Conservation (phyloP, 805 yeast genomes). For the Saccharomycopsis fermentans region DNA sequence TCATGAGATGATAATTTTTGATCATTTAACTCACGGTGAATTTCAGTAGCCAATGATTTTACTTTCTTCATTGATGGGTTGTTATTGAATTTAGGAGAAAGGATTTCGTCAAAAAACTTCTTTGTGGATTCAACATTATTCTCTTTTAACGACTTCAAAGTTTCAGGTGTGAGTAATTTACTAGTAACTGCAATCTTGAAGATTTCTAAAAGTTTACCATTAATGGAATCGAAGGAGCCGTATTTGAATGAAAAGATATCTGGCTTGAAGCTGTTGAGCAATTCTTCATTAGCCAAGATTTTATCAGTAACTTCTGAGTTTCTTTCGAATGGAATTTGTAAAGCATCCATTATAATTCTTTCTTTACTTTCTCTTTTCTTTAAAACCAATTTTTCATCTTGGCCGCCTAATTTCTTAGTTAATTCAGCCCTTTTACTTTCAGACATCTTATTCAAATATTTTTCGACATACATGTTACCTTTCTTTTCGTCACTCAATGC, state of each 20-base stretch:
- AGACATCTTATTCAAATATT: constrained; percentile 15
- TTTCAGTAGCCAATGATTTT: constrained; percentile 23
- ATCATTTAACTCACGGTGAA: constrained; percentile 16
- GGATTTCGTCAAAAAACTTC: background rate
- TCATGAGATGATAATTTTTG: constrained; percentile 4
- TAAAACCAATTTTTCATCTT: constrained; percentile 26
- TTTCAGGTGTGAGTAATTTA: background rate
- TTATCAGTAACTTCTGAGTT: constrained; percentile 22
- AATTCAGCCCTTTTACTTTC: constrained; percentile 25
- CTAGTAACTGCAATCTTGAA: constrained; percentile 5
- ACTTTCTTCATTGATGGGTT: constrained; percentile 23
- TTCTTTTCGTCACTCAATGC: constrained; percentile 30
- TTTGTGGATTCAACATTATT: background rate
- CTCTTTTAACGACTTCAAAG: background rate
- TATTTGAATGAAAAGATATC: constrained; percentile 11
- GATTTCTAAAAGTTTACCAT: constrained; percentile 9
- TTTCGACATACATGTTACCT: constrained; percentile 35
- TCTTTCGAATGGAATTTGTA: constrained; percentile 23
- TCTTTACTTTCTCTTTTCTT: constrained; percentile 26
- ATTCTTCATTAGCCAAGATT: constrained; percentile 20
- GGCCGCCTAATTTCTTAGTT: constrained; percentile 28
- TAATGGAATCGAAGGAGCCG: constrained; percentile 5
- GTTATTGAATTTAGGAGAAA: constrained; percentile 6
- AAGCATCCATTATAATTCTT: constrained; percentile 20
- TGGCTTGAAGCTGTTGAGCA: constrained; percentile 21